phyloP scores from a whole-genome alignment of 2,329 filamentous ascomycete genomes.

The Aspergillus sp. region DNA sequence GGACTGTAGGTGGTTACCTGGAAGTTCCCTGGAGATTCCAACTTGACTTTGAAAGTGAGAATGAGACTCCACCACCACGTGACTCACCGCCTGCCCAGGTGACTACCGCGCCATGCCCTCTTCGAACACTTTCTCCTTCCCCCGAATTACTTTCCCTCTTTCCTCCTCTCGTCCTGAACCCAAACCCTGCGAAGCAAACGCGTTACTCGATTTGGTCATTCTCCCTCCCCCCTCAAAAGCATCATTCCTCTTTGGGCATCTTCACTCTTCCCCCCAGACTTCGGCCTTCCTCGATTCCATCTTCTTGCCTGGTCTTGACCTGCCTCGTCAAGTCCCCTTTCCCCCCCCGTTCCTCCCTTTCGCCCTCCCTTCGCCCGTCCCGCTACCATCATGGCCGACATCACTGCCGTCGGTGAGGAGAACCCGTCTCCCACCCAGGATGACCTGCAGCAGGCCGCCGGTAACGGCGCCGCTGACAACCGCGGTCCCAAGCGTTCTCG shows the following conservation, averaged over 20 bases:
- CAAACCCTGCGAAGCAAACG: slow-evolving; percentile 46
- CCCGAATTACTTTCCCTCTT: slow-evolving; percentile 22
- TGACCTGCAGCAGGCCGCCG: slow-evolving; percentile 57
- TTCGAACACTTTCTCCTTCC: slow-evolving; percentile 30
- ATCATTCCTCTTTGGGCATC: slow-evolving; percentile 48
- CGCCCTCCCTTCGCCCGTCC: slow-evolving; percentile 4
- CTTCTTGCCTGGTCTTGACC: neutral
- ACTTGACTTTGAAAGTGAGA: neutral
- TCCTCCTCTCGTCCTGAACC: slow-evolving; percentile 35
- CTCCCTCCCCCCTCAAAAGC: slow-evolving; percentile 38
- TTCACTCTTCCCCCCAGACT: slow-evolving; percentile 20
- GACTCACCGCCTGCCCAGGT: slow-evolving; percentile 30
- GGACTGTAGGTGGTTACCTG: too few species aligned
- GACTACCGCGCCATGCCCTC: slow-evolving; percentile 35
- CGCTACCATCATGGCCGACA: slow-evolving; percentile 66
- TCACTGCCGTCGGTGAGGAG: slow-evolving; percentile 74
- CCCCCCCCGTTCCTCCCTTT: slow-evolving; percentile 7
- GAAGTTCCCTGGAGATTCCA: too few species aligned
- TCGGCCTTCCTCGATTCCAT: slow-evolving; percentile 11
- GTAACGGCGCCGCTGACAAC: slow-evolving; percentile 71
- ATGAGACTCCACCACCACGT: slow-evolving; percentile 20
- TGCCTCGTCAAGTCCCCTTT: neutral
- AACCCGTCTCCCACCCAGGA: slow-evolving; percentile 74
- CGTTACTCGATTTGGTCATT: slow-evolving; percentile 50
- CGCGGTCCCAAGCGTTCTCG: slow-evolving; percentile 90